Evolutionary conservation across 148 eudicot genomes (phyloP).

Genomic region (Beta vulgaris): DNA sequence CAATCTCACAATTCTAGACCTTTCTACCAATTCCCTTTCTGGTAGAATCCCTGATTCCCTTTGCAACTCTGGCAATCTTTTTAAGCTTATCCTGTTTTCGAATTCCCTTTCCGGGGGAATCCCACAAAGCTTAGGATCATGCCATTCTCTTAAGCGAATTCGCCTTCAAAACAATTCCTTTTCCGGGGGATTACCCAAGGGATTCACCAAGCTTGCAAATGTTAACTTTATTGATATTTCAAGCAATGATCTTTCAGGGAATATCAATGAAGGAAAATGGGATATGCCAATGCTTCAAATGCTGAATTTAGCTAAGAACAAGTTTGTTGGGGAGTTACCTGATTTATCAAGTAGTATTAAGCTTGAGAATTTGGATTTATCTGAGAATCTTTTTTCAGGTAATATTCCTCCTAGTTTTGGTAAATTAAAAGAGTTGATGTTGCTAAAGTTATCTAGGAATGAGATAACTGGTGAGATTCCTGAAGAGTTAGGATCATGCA

Average conservation of each 20-base stretch:
- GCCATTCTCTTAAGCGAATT: slow-evolving; percentile 56
- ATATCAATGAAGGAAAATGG: slow-evolving; percentile 44
- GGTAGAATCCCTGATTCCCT: slow-evolving; percentile 67
- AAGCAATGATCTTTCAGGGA: slow-evolving; percentile 49
- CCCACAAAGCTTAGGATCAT: slow-evolving; percentile 50
- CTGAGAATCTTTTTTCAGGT: slow-evolving; percentile 55
- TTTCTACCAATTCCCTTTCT: slow-evolving; percentile 72
- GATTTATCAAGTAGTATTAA: slow-evolving; percentile 42
- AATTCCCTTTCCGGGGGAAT: slow-evolving; percentile 61
- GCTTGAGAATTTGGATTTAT: slow-evolving; percentile 73
- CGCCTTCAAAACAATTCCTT: slow-evolving; percentile 63
- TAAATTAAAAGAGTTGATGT: slow-evolving; percentile 41
- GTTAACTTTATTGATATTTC: slow-evolving; percentile 77
- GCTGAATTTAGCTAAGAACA: slow-evolving; percentile 64
- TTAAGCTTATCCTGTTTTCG: slow-evolving; percentile 80
- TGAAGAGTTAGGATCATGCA: slow-evolving; percentile 49
- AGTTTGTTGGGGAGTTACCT: slow-evolving; percentile 56
- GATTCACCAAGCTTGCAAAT: slow-evolving; percentile 45
- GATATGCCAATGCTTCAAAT: slow-evolving; percentile 71
- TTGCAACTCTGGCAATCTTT: slow-evolving; percentile 53
- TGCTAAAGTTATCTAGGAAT: slow-evolving; percentile 43
- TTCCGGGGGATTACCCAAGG: slow-evolving; percentile 51
- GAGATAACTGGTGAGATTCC: slow-evolving; percentile 57
- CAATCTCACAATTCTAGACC: slow-evolving; percentile 78
- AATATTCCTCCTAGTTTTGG: slow-evolving; percentile 52